phyloP scores from a whole-genome alignment of 2,329 filamentous ascomycete genomes.

The Neocatenulostroma microsporum region DNA sequence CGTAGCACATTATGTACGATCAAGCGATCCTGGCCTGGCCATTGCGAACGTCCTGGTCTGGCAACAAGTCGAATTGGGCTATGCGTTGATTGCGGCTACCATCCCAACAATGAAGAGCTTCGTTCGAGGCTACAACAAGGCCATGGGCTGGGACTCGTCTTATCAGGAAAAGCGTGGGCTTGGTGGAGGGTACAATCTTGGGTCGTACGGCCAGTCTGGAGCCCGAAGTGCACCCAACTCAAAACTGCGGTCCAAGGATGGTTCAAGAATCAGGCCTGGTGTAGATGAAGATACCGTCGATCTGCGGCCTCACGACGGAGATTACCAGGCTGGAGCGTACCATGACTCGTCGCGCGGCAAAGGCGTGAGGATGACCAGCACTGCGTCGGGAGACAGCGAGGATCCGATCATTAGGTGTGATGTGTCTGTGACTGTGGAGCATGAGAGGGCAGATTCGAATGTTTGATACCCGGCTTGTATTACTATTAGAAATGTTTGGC shows the following conservation, averaged over 20 bases:
- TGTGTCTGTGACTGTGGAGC: slow-evolving; percentile 16
- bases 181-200: slow-evolving; percentile 16
- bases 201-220: slow-evolving; percentile 10
- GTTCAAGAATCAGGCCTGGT: not conserved
- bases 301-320: slow-evolving; percentile 11
- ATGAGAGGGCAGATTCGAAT: no score
- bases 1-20: slow-evolving; percentile 15
- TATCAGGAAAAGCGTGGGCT: slow-evolving; percentile 11
- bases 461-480: no score
- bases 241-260: slow-evolving; percentile 3
- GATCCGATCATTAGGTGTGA: slow-evolving; percentile 21
- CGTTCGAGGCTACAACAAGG: slow-evolving; percentile 21
- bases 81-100: slow-evolving; percentile 24
- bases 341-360: slow-evolving; percentile 12
- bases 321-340: slow-evolving; percentile 15
- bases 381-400: slow-evolving; percentile 12
- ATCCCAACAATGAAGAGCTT: slow-evolving; percentile 26
- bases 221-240: slow-evolving; percentile 6
- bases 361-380: slow-evolving; percentile 12
- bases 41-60: slow-evolving; percentile 20
- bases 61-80: slow-evolving; percentile 25
- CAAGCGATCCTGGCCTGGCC: slow-evolving; percentile 16
- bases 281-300: not conserved
- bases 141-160: slow-evolving; percentile 16
- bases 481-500: no score